Evolutionary conservation across 2,329 filamentous ascomycete species (phyloP).

Genomic region (Cytospora schulzeri): DNA sequence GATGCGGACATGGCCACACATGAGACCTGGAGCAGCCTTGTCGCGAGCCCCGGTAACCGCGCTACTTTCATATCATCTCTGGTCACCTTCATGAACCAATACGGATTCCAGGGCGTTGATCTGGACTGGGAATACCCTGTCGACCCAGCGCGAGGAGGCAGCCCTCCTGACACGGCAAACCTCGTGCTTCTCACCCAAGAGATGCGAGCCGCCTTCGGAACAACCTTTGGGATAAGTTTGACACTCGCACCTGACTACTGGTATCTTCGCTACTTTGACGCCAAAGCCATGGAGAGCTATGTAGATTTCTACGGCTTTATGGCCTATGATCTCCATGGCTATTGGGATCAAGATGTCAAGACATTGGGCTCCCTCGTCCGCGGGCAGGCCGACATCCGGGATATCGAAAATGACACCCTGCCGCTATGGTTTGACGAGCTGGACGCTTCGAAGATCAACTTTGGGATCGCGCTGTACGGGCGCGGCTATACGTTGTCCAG

Average conservation of each 20-base stretch:
- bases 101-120: conserved; percentile 47
- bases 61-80: conserved; percentile 42
- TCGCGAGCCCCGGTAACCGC: conserved; percentile 31
- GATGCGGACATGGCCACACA: conserved; percentile 33
- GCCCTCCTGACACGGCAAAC: conserved; percentile 41
- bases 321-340: conserved; percentile 46
- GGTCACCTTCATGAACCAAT: conserved; percentile 37
- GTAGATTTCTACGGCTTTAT: conserved; percentile 44
- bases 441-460: conserved; percentile 44
- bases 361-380: conserved; percentile 38
- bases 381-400: conserved; percentile 45
- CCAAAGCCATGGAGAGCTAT: conserved; percentile 40
- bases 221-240: conserved; percentile 44
- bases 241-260: conserved; percentile 42
- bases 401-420: conserved; percentile 41
- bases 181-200: conserved; percentile 39
- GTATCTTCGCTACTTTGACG: conserved; percentile 43
- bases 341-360: conserved; percentile 42
- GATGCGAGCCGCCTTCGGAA: conserved; percentile 40
- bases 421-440: conserved; percentile 47
- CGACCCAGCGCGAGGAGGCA: conserved; percentile 39
- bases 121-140: conserved; percentile 39
- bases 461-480: conserved; percentile 52
- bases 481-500: conserved; percentile 43
- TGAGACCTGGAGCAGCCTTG: conserved; percentile 37